These are phyloP conservation scores for Arthrobotrys pseudoclavata DNA, from an alignment of 2,329 filamentous ascomycete species.

Conservation along the genomic window DNA sequence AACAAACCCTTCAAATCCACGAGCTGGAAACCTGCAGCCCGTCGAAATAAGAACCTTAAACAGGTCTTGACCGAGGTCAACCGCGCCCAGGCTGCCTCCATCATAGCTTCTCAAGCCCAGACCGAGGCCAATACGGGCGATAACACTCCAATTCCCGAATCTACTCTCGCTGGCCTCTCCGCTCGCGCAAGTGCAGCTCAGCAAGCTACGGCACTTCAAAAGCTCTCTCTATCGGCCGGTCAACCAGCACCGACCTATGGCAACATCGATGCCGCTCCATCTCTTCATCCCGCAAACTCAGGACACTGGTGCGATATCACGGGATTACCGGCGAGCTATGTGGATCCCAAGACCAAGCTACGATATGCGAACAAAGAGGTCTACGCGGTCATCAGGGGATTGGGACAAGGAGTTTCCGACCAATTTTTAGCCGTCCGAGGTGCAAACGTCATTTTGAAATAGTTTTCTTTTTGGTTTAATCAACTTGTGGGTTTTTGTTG, in stretches of 20 bases:
- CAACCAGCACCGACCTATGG: conserved; percentile 80
- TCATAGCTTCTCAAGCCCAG: conserved; percentile 68
- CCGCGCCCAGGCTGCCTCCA: conserved; percentile 81
- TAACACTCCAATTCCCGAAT: conserved; percentile 64
- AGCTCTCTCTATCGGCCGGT: conserved; percentile 70
- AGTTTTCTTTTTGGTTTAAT: conserved; percentile 64
- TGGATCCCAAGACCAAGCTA: conserved; percentile 93
- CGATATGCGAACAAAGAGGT: conserved; percentile 94
- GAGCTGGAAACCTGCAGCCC: conserved; percentile 90
- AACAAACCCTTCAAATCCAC: conserved; percentile 91
- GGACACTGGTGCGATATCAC: conserved; percentile 97
- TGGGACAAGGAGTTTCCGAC: conserved; percentile 87
- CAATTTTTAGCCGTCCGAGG: conserved; percentile 89
- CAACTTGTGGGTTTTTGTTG: conserved; percentile 13
- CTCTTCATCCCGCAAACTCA: conserved; percentile 80
- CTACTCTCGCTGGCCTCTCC: conserved; percentile 58
- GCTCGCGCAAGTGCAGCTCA: conserved; percentile 65
- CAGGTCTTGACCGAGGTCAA: conserved; percentile 91
- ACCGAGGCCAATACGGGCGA: conserved; percentile 58
- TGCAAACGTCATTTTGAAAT: conserved; percentile 94
- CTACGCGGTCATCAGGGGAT: conserved; percentile 82
- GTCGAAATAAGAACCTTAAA: conserved; percentile 99
- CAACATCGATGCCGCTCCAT: conserved; percentile 95
- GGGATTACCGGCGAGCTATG: conserved; percentile 88
- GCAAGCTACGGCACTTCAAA: conserved; percentile 84